Conservation (phyloP, 1,284 basidiomycete species). For the Pulveroboletus sp. region DNA sequence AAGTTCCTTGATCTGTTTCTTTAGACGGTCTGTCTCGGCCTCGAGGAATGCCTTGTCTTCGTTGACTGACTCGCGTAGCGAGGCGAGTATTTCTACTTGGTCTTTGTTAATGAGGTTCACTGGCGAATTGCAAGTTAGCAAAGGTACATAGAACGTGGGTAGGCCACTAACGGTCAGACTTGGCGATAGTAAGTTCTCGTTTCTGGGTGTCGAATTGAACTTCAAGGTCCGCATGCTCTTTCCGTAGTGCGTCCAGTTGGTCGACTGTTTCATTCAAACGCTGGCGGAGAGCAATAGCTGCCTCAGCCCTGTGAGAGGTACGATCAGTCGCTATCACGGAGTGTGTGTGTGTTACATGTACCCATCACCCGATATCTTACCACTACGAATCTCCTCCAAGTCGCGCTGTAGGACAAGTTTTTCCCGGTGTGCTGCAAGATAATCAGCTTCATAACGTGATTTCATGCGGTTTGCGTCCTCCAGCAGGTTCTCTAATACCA, state of each 20-base stretch:
- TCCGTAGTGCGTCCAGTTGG: constrained; percentile 73
- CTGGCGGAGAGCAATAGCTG: constrained; percentile 84
- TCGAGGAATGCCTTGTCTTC: constrained; percentile 83
- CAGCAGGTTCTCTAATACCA: constrained; percentile 87
- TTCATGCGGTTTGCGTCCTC: constrained; percentile 92
- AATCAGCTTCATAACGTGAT: constrained; percentile 86
- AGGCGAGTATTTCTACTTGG: constrained; percentile 79
- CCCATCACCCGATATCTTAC: constrained; percentile 83
- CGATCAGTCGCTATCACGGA: constrained; percentile 10
- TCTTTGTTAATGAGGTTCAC: constrained; percentile 85
- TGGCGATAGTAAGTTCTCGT: constrained; percentile 80
- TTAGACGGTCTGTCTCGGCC: constrained; percentile 63
- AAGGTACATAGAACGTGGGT: not conserved
- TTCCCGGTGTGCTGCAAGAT: constrained; percentile 81
- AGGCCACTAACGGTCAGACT: constrained; percentile 75
- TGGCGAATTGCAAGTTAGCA: constrained; percentile 32
- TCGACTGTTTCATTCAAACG: constrained; percentile 87
- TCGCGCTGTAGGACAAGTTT: constrained; percentile 80
- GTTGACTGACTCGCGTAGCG: constrained; percentile 84
- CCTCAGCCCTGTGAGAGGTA: constrained; percentile 63
- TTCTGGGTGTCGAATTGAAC: constrained; percentile 66
- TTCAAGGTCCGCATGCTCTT: constrained; percentile 70
- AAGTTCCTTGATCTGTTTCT: constrained; percentile 70
- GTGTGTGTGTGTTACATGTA: constrained; percentile 39
- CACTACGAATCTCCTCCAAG: constrained; percentile 86